Evolutionary conservation across 495 filamentous ascomycete species (phyloP), one percentile per base, ranked within the genome.

Genomic region (Xylaria grammica): DNA sequence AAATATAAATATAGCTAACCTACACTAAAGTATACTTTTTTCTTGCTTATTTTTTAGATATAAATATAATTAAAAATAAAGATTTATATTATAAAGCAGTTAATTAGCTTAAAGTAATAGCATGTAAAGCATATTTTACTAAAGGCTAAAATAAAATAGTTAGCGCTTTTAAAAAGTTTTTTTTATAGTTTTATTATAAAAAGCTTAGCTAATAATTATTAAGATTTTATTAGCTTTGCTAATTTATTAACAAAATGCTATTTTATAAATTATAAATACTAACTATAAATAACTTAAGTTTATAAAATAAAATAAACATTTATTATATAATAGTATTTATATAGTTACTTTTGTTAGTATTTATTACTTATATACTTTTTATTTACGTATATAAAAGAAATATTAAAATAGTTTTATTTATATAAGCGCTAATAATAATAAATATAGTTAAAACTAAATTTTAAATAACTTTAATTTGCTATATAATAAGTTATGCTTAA

Each of bases 251-350:
- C 17, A 24, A 29, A 3, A 51, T 51, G 48, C 48, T 30, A 26
- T 51, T 19, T 2, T 48, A 48, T 19, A 48, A 19, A 48, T 20
- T 24, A 11, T 19, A 19, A 11, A 19, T 19, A 24, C 45, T 19
- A 4, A 48, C 45, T 26, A 11, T 19, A 48, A 19, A 48, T 19
- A 19, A 48, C 45, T 19, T 19, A 8, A 26, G 30, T 34, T 26
- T 26, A 6, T 8, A n/a, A 53, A 26, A 30, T 32, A 26, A 26
- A 19, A 53, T 26, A 15, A 53, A 53, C 30, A 53, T 53, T 17
- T 26, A 26, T 6, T 26, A 53, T n/a, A 53, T 53, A 26, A 53
- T 53, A 6, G 50, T 53, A 26, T 26, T 53, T 20, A 53, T 26
- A 15, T 26, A 53, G 27, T 53, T 26, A 30, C 50, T 26, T 34